Evolutionary conservation across 495 filamentous ascomycete genomes (phyloP).

Genomic region (Talaromyces wortmannii): DNA sequence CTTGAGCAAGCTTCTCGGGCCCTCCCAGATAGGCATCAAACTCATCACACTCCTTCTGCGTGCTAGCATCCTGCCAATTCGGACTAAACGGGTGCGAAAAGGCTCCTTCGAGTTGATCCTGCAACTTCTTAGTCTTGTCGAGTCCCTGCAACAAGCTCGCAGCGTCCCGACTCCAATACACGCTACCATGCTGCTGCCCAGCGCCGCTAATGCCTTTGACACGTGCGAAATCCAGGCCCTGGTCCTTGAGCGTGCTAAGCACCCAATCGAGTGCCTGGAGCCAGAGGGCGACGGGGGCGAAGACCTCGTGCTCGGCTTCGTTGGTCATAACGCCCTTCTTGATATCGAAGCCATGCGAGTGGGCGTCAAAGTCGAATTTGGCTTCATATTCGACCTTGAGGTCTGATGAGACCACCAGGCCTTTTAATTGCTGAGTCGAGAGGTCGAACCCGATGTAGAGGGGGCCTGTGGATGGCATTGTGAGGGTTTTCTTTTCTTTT

Average conservation of each 20-base stretch:
- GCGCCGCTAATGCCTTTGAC: slow-evolving; percentile 84
- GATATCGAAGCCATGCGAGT: slow-evolving; percentile 67
- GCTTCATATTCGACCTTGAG: slow-evolving; percentile 35
- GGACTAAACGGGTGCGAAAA: slow-evolving; percentile 86
- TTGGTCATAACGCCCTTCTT: slow-evolving; percentile 83
- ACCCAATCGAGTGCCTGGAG: slow-evolving; percentile 87
- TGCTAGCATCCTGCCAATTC: slow-evolving; percentile 97
- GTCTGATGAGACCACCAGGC: slow-evolving; percentile 70
- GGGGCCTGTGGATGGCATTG: slow-evolving; percentile 26
- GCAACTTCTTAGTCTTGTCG: slow-evolving; percentile 49
- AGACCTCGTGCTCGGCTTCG: slow-evolving; percentile 76
- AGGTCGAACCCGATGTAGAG: slow-evolving; percentile 93
- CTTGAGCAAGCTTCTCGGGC: slow-evolving; percentile 59
- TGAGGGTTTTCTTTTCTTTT: neutral
- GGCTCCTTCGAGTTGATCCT: slow-evolving; percentile 63
- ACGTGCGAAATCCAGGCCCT: slow-evolving; percentile 67
- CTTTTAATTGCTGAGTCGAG: slow-evolving; percentile 94
- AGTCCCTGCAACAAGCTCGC: slow-evolving; percentile 56
- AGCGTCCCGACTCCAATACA: slow-evolving; percentile 78
- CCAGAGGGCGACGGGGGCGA: slow-evolving; percentile 90
- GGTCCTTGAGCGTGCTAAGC: slow-evolving; percentile 60
- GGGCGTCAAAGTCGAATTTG: slow-evolving; percentile 65
- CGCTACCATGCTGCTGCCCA: slow-evolving; percentile 94
- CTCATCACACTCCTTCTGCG: slow-evolving; percentile 80
- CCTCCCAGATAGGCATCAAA: slow-evolving; percentile 70